A percentile compares a stretch with the other conserved stretches of the same genome.
Conservation (phyloP, 2,329 filamentous ascomycete species). For the Cladorrhinum sp. region DNA sequence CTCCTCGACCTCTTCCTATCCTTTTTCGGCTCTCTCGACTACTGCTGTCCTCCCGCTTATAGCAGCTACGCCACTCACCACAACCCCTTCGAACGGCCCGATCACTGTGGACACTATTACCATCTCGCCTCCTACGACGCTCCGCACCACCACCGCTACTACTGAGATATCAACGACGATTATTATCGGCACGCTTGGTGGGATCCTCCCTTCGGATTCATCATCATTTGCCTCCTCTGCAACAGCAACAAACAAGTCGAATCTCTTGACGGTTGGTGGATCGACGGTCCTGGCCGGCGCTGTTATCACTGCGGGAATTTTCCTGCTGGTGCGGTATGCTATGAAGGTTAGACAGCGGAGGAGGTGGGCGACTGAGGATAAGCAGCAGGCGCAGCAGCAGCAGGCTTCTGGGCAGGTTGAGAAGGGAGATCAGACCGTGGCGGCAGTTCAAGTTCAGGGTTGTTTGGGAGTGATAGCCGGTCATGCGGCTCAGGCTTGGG, state of each 20-base stretch:
- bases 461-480: not conserved
- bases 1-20: no score
- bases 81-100: not conserved
- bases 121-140: not conserved
- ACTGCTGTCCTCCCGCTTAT: not conserved
- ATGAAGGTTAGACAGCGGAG: not conserved
- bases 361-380: not conserved
- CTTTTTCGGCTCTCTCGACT: no score
- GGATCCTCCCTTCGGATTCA: not conserved
- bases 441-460: not conserved
- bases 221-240: not conserved
- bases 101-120: not conserved
- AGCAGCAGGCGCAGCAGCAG: no score
- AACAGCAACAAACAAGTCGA: not conserved
- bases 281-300: not conserved
- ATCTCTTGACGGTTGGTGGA: slow-evolving; percentile 1
- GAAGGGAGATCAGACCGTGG: not conserved
- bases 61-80: not conserved
- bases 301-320: not conserved
- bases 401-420: not conserved
- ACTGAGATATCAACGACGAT: not conserved
- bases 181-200: not conserved
- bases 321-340: not conserved
- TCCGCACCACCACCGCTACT: not conserved
- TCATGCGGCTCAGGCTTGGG: not conserved